These are phyloP conservation scores for Tulasnella sp. DNA, from an alignment of 768 basidiomycete species.

Conservation along the genomic window DNA sequence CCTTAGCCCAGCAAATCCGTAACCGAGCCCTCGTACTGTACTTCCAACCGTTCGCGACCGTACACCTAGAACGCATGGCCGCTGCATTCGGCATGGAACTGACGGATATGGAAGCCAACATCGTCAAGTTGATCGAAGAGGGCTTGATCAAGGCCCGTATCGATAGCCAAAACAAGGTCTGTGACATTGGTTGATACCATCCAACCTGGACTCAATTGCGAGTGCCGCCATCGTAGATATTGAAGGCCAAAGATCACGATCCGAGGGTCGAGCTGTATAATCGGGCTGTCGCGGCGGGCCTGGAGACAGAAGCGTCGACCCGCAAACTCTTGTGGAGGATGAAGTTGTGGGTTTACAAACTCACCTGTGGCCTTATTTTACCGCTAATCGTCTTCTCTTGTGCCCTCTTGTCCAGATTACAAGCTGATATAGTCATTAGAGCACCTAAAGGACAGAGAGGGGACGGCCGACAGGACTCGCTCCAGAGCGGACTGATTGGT, in stretches of 20 bases:
- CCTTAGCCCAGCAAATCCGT: conserved; percentile 60
- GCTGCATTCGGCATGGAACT: conserved; percentile 75
- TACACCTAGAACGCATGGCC: conserved; percentile 77
- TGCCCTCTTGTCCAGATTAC: conserved; percentile 46
- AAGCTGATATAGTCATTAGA: conserved; percentile 70
- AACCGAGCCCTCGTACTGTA: conserved; percentile 77
- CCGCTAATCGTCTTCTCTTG: neutral
- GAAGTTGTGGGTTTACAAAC: conserved; percentile 54
- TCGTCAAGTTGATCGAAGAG: conserved; percentile 68
- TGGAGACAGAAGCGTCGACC: conserved; percentile 63
- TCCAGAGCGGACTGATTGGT: neutral
- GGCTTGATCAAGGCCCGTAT: conserved; percentile 76
- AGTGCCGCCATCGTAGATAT: conserved; percentile 44
- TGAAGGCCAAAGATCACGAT: conserved; percentile 72
- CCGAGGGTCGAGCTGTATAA: conserved; percentile 69
- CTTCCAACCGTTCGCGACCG: conserved; percentile 82
- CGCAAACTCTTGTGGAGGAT: conserved; percentile 74
- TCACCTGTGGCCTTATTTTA: conserved; percentile 1
- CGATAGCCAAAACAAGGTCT: conserved; percentile 82
- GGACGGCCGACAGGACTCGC: neutral
- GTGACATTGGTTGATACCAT: conserved; percentile 3
- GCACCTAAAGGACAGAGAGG: conserved; percentile 38
- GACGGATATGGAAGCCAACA: conserved; percentile 60
- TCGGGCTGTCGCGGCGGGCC: conserved; percentile 63
- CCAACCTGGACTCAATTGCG: neutral